These are phyloP conservation scores for Leccinellum rugosiceps DNA, from an alignment of 768 basidiomycete genomes.

Conservation along the genomic window DNA sequence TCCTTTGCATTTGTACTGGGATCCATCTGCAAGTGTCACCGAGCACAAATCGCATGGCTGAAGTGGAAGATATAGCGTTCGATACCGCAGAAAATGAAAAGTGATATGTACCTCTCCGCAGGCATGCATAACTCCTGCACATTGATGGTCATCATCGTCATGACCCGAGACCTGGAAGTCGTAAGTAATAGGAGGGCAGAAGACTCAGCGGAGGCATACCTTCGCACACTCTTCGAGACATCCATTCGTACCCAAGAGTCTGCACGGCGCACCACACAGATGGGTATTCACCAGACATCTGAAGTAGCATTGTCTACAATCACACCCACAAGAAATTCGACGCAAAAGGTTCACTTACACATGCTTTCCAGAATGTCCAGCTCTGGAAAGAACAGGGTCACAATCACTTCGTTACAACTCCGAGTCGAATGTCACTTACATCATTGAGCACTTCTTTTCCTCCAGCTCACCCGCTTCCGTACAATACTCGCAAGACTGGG, in stretches of 20 bases:
- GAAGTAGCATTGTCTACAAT: background rate
- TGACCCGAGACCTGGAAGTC: conserved; percentile 44
- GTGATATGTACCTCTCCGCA: conserved; percentile 48
- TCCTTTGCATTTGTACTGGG: conserved; percentile 38
- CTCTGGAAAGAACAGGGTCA: conserved; percentile 31
- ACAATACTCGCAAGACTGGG: conserved; percentile 40
- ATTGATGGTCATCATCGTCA: conserved; percentile 47
- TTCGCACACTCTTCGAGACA: conserved; percentile 53
- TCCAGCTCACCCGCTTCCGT: conserved; percentile 33
- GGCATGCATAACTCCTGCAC: conserved; percentile 48
- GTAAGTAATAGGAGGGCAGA: background rate
- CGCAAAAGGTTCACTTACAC: conserved; percentile 39
- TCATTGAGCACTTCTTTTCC: conserved; percentile 39
- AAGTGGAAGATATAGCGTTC: background rate
- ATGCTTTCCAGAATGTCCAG: conserved; percentile 54
- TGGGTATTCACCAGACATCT: conserved; percentile 54
- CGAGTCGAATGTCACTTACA: conserved; percentile 37
- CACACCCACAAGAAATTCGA: background rate
- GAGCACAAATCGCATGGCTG: conserved; percentile 44
- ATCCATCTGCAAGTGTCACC: conserved; percentile 25
- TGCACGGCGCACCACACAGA: conserved; percentile 53
- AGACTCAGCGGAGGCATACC: conserved; percentile 27
- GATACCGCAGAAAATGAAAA: background rate
- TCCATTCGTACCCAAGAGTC: conserved; percentile 42
- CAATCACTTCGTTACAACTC: background rate